Evolutionary conservation across 495 filamentous ascomycete species (phyloP), one percentile per base, ranked within the genome.

Genomic region (Aspergillus wentii): DNA sequence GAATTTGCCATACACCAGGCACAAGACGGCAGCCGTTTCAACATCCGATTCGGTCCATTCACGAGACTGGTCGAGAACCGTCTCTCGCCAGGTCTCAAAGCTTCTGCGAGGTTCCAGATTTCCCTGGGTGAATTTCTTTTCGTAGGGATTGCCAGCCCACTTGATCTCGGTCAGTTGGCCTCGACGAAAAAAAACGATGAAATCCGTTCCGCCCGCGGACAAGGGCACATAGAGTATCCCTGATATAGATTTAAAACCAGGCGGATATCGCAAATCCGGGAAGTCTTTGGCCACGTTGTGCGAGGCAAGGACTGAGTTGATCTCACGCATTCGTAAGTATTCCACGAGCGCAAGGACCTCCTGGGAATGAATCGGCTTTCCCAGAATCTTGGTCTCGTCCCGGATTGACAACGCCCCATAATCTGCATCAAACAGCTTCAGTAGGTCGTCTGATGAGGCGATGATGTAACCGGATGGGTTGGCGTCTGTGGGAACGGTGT

Each of bases 131-230:
- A 56, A 39, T 31, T 56, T 77, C 46, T 89, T 91, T 32, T 91
- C 86, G 50, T 96, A 89, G 0, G 90, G 90, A 56, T 96, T 96
- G 1, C 91, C 90, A 1, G 88, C 91, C 90, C 89, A 95, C 55
- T 82, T 87, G 5, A 94, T 86, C 48, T 92, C 80, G 31, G 74
- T 81, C 9, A 84, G 44, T 44, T 91, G 85, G 1, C 86, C 81
- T 41, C 76, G 85, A 4, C 90, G 78, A 62, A 95, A 94, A 49
- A 96, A 94, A 0, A 89, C 85, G 28, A 96, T 95, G 51, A 95
- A 95, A 47, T 96, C 90, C 25, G 59, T 62, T 8, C 90, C 90
- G 30, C 77, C 77, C 7, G 78, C 64, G 10, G 85, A 90, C 1
- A 96, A 60, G 0, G 90, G 90, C 0, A 95, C 88, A 30, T 94